Base-by-base conservation (phyloP, 441 rosid species). In the Populus tomentosa region DNA sequence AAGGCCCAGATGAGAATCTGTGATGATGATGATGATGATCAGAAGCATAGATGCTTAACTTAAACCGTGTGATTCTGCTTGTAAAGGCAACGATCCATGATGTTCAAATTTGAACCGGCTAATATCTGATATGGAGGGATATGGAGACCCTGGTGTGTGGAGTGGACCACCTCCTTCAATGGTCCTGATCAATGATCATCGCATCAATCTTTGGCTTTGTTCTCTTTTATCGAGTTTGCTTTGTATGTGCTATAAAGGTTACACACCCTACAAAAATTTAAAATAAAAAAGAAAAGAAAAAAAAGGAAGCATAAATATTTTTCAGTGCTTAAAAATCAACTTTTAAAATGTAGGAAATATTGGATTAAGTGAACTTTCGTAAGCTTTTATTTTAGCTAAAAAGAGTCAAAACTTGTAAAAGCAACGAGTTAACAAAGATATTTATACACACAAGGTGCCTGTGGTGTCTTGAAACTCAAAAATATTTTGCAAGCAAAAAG, bases 1-100 rank as follows among this genome's bases (percentile, higher is more conserved):
- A 13, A 11, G 85, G 80, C 79, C 87, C 82, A 50, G 8, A 5
- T 24, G 40, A 33, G 69, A 78, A 56, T 79, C 82, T 70, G 62
- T 72, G 36, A 35, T 0, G 63, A 5, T 65, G 10, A 64, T 61
- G 56, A 38, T 74, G 63, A 20, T 56, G 23, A 56, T 24, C 33
- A 66, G 68, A 26, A 56, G 7, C 24, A 59, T 28, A 13, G 26
- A 11, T 77, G 75, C 71, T 81, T 21, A 0, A 8, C 65, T 74
- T 79, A 33, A 84, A 61, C 76, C 71, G 28, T 42, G 42, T 66
- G 78, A 78, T 72, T 36, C 36, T 46, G 64, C 13, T 24, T 9
- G 1, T 3, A 75, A 68, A 33, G 28, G 38, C 78, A 62, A 11
- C 11, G 0, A 23, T 40, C 46, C 46, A 40, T 13, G 63, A 5